phyloP scores from a whole-genome alignment of 2,329 filamentous ascomycete genomes.

The Monilinia fructicola region DNA sequence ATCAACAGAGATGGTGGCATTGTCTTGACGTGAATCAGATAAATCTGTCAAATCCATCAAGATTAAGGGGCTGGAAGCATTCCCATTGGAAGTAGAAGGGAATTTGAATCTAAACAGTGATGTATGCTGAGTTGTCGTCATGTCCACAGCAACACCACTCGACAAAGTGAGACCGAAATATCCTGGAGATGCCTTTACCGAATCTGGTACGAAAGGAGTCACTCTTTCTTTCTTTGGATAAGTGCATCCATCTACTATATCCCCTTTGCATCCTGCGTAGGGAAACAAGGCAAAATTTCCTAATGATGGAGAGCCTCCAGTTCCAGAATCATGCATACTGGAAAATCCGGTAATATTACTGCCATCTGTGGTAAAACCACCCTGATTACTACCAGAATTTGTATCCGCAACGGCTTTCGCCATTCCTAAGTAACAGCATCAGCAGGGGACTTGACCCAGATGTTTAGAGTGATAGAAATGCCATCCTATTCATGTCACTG shows the following conservation, averaged over 20 bases:
- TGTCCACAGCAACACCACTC: slow-evolving; percentile 60
- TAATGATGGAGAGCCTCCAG: slow-evolving; percentile 56
- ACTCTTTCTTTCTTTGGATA: slow-evolving; percentile 54
- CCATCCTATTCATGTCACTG: neutral
- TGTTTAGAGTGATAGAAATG: neutral
- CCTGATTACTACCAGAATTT: slow-evolving; percentile 52
- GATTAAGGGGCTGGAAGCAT: slow-evolving; percentile 53
- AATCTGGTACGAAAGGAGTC: slow-evolving; percentile 44
- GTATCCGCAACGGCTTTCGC: slow-evolving; percentile 57
- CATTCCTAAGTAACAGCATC: slow-evolving; percentile 42
- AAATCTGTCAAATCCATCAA: slow-evolving; percentile 66
- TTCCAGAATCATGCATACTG: slow-evolving; percentile 47
- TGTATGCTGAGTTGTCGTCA: slow-evolving; percentile 64
- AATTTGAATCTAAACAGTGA: slow-evolving; percentile 68
- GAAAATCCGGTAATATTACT: slow-evolving; percentile 40
- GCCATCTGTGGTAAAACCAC: slow-evolving; percentile 54
- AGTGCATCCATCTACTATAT: slow-evolving; percentile 61
- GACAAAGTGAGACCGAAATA: slow-evolving; percentile 62
- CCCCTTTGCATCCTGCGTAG: slow-evolving; percentile 58
- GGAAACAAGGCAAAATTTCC: slow-evolving; percentile 75
- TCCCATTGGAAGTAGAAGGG: slow-evolving; percentile 43
- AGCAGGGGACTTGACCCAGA: neutral
- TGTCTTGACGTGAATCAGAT: slow-evolving; percentile 56
- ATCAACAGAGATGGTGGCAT: slow-evolving; percentile 58
- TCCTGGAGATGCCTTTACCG: slow-evolving; percentile 59